Percentiles rank a stretch among this genome's conserved stretches.
Evolutionary conservation across 805 yeast species (phyloP).

Genomic region (Wickerhamomyces bisporus): DNA sequence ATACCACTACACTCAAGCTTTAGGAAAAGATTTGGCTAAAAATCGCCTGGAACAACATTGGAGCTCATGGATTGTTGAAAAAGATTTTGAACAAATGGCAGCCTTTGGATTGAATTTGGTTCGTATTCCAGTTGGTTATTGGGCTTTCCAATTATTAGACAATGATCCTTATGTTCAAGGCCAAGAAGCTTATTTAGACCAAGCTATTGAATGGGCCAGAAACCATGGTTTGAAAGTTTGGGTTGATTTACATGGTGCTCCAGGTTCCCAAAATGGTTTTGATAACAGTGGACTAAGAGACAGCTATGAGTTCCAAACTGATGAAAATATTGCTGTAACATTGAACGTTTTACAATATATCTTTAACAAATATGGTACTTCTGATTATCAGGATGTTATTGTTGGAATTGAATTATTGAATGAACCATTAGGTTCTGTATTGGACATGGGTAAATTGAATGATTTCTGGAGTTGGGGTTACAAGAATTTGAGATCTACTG

Average conservation of each 20-base stretch:
- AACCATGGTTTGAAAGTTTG: slow-evolving; percentile 57
- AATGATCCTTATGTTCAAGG: slow-evolving; percentile 64
- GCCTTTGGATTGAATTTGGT: slow-evolving; percentile 59
- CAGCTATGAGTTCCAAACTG: slow-evolving; percentile 46
- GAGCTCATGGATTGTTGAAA: slow-evolving; percentile 52
- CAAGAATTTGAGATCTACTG: slow-evolving; percentile 50
- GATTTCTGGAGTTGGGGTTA: slow-evolving; percentile 62
- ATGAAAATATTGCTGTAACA: slow-evolving; percentile 50
- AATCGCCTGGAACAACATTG: slow-evolving; percentile 46
- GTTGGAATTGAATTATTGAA: slow-evolving; percentile 81
- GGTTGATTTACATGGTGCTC: slow-evolving; percentile 77
- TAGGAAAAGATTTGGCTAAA: slow-evolving; percentile 45
- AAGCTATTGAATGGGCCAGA: slow-evolving; percentile 65
- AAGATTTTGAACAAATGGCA: slow-evolving; percentile 49
- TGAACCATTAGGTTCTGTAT: slow-evolving; percentile 78
- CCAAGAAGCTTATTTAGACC: slow-evolving; percentile 57
- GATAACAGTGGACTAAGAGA: slow-evolving; percentile 91
- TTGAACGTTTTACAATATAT: slow-evolving; percentile 49
- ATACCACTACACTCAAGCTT: slow-evolving; percentile 42
- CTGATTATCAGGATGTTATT: slow-evolving; percentile 62
- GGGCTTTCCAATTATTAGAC: slow-evolving; percentile 49
- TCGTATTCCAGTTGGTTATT: slow-evolving; percentile 76
- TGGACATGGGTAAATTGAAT: slow-evolving; percentile 54
- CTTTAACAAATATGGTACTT: slow-evolving; percentile 57
- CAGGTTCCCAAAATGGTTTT: slow-evolving; percentile 85